These are phyloP conservation scores for Sporothrix variecibatus DNA, from an alignment of 2,329 filamentous ascomycete species.

Conservation along the genomic window DNA sequence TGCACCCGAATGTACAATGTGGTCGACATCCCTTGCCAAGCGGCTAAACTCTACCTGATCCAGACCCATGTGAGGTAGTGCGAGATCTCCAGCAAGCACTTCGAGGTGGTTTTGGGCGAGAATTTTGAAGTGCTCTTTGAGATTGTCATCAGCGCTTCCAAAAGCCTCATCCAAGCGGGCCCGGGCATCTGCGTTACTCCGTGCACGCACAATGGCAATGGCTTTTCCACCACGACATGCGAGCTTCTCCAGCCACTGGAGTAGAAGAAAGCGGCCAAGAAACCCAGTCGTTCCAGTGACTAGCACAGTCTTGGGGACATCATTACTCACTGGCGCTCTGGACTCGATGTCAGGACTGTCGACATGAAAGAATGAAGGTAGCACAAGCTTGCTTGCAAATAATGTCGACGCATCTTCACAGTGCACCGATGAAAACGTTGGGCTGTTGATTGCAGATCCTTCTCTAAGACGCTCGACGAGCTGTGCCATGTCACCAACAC, in stretches of 20 bases:
- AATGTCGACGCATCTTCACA: neutral
- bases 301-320: neutral
- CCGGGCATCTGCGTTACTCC: neutral
- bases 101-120: neutral
- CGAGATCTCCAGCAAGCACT: neutral
- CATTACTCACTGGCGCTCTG: neutral
- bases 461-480: neutral
- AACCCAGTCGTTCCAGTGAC: neutral
- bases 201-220: neutral
- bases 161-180: neutral
- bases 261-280: neutral
- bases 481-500: neutral
- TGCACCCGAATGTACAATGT: constrained; percentile 9
- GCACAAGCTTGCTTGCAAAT: neutral
- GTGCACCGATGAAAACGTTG: neutral
- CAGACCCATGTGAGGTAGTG: neutral
- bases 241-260: neutral
- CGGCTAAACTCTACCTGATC: neutral
- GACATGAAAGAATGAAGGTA: neutral
- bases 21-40: neutral
- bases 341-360: neutral
- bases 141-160: neutral
- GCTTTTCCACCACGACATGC: neutral
- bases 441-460: neutral
- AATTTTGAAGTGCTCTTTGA: neutral